These are phyloP conservation scores for Olyra latifolia DNA, from an alignment of 176 grass and related monocot species.

Conservation along the genomic window DNA sequence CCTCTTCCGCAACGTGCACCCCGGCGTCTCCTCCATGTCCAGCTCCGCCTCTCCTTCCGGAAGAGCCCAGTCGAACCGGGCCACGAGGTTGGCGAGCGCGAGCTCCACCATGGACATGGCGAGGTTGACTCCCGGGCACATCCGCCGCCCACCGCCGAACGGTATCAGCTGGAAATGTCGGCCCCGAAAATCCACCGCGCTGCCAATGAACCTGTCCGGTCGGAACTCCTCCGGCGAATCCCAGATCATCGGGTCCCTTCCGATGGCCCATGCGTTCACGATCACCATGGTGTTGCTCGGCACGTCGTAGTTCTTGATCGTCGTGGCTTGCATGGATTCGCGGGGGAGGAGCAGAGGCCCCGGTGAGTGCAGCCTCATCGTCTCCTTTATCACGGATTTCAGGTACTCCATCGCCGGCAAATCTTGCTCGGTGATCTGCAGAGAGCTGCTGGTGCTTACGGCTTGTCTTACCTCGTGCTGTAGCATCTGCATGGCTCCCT, in stretches of 20 bases:
- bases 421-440: not conserved
- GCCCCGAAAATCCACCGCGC: no score
- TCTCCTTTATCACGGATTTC: not conserved
- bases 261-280: not conserved
- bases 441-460: no score
- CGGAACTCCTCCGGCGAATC: not conserved
- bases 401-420: not conserved
- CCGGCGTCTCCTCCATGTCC: slow-evolving; percentile 12
- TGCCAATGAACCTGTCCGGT: not conserved
- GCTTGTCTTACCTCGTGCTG: not conserved
- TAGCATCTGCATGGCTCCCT: not conserved
- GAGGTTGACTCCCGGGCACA: not conserved
- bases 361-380: not conserved
- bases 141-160: not conserved
- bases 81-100: not conserved
- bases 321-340: not conserved
- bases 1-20: not conserved
- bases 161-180: slow-evolving; percentile 9
- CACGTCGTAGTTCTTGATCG: not conserved
- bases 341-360: not conserved
- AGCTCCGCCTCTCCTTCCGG: not conserved
- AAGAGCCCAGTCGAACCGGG: not conserved
- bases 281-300: not conserved
- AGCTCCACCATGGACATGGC: not conserved
- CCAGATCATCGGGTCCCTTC: not conserved